Evolutionary conservation across 768 basidiomycete species (phyloP).

Genomic region (Fomitopsis serialis): DNA sequence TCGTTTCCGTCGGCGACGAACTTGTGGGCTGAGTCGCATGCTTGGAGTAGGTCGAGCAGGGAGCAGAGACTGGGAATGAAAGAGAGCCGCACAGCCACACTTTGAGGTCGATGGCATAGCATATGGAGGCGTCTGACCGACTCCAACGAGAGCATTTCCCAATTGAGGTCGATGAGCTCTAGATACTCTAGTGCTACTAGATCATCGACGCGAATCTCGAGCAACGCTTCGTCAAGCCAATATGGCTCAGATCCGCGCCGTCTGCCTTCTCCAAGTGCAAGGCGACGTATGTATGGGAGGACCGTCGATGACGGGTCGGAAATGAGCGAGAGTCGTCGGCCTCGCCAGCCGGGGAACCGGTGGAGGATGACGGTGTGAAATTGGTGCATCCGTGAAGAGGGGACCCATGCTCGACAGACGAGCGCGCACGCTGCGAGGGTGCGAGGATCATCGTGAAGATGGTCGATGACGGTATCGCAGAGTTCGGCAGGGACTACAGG

Average conservation of each 20-base stretch:
- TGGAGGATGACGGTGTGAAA: slow-evolving; percentile 9
- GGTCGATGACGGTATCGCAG: slow-evolving; percentile 13
- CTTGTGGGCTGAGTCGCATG: not conserved
- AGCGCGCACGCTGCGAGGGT: slow-evolving; percentile 10
- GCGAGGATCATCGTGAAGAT: slow-evolving; percentile 6
- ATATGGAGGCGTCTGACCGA: not conserved
- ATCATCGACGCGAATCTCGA: not conserved
- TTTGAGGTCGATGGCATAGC: not conserved
- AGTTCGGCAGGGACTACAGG: slow-evolving; percentile 9
- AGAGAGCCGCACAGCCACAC: not conserved
- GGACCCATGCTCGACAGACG: slow-evolving; percentile 7
- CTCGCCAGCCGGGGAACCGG: not conserved
- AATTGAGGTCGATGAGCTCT: not conserved
- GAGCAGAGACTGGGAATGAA: not conserved
- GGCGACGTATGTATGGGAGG: not conserved
- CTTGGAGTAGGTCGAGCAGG: not conserved
- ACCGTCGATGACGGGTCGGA: not conserved
- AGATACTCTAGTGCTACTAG: not conserved
- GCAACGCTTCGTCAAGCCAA: not conserved
- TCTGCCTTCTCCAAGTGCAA: not conserved
- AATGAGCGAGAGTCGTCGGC: not conserved
- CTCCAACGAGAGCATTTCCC: not conserved
- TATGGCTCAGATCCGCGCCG: not conserved
- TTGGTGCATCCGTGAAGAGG: slow-evolving; percentile 9
- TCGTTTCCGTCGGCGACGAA: not conserved